These are phyloP conservation scores for Tetradesmus lagerheimii DNA, from an alignment of 139 green algal species.

Conservation along the genomic window DNA sequence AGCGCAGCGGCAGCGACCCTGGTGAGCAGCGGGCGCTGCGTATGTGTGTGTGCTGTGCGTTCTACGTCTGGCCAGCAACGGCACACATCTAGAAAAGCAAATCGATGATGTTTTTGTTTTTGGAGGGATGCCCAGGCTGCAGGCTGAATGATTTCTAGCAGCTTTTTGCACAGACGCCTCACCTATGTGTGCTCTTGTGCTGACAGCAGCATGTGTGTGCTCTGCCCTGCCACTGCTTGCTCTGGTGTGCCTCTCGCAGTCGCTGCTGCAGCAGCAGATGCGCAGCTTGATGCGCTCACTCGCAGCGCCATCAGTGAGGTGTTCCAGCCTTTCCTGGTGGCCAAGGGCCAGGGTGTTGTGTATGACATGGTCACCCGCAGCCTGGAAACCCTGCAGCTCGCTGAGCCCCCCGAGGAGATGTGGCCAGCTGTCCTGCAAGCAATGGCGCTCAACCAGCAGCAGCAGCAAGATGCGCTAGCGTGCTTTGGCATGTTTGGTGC, in stretches of 20 bases:
- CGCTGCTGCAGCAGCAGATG: background rate
- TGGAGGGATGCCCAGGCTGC: too few species aligned
- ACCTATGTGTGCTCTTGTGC: background rate
- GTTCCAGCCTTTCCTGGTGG: constrained; percentile 30
- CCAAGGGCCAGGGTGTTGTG: constrained; percentile 29
- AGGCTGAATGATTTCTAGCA: too few species aligned
- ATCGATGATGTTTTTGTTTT: too few species aligned
- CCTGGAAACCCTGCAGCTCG: constrained; percentile 19
- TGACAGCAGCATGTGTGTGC: background rate
- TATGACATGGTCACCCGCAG: constrained; percentile 23
- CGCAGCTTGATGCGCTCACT: background rate
- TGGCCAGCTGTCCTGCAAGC: constrained; percentile 9
- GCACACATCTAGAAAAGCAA: background rate
- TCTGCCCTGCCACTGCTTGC: background rate
- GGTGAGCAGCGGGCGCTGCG: background rate
- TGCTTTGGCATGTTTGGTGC: constrained; percentile 22
- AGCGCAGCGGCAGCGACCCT: background rate
- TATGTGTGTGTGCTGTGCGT: background rate
- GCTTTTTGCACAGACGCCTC: too few species aligned
- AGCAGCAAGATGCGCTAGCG: constrained; percentile 22
- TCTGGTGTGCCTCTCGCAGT: background rate
- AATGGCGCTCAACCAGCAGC: background rate
- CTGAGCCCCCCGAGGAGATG: constrained; percentile 3
- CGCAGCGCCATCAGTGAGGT: background rate
- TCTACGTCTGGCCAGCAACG: background rate